A percentile compares a stretch with the other conserved stretches of the same genome.
Conservation (phyloP, 179 eudicot genomes). For the Vitellaria paradoxa region DNA sequence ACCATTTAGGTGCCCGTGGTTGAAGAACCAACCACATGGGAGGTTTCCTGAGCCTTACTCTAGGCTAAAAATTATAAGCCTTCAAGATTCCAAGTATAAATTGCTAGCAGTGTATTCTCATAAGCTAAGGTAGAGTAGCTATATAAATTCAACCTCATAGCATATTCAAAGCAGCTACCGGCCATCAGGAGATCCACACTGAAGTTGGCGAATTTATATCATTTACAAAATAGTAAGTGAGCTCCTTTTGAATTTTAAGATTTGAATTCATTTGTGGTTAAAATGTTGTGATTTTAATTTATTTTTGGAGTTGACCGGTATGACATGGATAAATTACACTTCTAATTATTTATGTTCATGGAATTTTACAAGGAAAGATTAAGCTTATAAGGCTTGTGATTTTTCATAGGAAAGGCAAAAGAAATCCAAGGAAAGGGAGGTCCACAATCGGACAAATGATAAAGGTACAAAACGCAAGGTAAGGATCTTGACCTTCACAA, state of each 20-base stretch:
- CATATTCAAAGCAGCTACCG: no score
- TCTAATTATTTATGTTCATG: background rate
- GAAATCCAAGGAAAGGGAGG: conserved; percentile 21
- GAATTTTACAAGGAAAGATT: no score
- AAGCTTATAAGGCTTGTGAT: background rate
- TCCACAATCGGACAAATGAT: conserved; percentile 1
- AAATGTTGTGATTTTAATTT: background rate
- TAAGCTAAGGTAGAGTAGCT: no score
- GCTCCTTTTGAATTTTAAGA: background rate
- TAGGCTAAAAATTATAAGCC: no score
- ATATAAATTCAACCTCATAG: no score
- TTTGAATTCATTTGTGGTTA: background rate
- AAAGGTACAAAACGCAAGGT: conserved; percentile 26
- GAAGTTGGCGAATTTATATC: no score
- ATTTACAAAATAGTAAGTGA: background rate
- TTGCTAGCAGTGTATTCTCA: no score
- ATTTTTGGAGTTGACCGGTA: background rate
- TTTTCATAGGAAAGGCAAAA: conserved; percentile 29
- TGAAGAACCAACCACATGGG: no score
- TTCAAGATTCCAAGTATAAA: no score
- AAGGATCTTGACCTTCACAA: background rate
- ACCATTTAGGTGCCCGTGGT: no score
- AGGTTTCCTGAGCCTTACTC: no score
- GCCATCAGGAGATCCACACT: no score
- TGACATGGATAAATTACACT: background rate